phyloP scores from a whole-genome alignment of 345 rosid species.

The Anacardium occidentale region DNA sequence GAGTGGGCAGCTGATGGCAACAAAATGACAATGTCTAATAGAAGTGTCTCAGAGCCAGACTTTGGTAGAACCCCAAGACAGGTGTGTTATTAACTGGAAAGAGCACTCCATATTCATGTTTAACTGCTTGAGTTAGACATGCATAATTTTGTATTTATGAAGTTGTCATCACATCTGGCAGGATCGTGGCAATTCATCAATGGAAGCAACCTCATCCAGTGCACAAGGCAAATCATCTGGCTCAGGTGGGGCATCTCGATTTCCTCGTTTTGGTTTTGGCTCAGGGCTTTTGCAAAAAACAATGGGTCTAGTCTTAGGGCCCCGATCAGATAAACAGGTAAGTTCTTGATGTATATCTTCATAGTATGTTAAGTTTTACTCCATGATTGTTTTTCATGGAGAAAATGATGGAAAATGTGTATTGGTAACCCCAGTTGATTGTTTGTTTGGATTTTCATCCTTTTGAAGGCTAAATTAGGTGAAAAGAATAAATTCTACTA shows the following conservation, averaged over 20 bases:
- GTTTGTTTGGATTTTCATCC: slow-evolving; percentile 23
- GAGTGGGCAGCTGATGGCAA: slow-evolving; percentile 59
- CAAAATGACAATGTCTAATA: slow-evolving; percentile 56
- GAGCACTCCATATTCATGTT: neutral
- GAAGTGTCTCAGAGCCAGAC: slow-evolving; percentile 88
- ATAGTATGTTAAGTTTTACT: slow-evolving; percentile 5
- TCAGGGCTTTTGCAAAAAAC: slow-evolving; percentile 79
- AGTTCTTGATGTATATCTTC: slow-evolving; percentile 15
- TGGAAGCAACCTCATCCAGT: slow-evolving; percentile 43
- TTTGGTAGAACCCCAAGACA: slow-evolving; percentile 75
- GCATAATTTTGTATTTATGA: slow-evolving; percentile 10
- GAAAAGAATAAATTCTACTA: slow-evolving; percentile 82
- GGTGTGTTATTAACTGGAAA: slow-evolving; percentile 36
- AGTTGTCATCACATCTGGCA: slow-evolving; percentile 20
- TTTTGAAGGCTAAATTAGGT: slow-evolving; percentile 88
- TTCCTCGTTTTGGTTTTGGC: slow-evolving; percentile 78
- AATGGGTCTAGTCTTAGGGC: slow-evolving; percentile 73
- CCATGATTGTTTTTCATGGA: slow-evolving; percentile 6
- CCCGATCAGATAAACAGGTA: slow-evolving; percentile 81
- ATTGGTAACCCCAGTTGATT: slow-evolving; percentile 9
- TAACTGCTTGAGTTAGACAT: slow-evolving; percentile 18
- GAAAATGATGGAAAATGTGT: neutral
- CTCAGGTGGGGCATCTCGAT: slow-evolving; percentile 60
- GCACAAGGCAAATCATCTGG: slow-evolving; percentile 57
- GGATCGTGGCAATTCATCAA: slow-evolving; percentile 59